phyloP scores from a whole-genome alignment of 768 basidiomycete species.

The Rhizopogon vinicolor region DNA sequence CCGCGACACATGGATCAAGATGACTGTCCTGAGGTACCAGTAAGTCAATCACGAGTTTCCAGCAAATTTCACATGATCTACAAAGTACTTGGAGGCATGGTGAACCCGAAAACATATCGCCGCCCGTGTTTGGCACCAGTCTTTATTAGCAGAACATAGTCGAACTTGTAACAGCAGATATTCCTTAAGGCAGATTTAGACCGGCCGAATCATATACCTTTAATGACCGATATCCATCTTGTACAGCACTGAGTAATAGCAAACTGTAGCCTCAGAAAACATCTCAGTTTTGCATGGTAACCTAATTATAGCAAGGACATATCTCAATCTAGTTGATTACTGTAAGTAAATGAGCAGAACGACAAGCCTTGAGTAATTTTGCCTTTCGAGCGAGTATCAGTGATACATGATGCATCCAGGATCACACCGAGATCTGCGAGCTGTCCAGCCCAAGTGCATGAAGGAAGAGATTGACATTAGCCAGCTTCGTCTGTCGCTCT shows the following conservation, averaged over 20 bases:
- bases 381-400: not conserved
- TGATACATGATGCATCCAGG: not conserved
- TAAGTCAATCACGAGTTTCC: conserved; percentile 17
- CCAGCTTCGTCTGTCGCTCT: conserved; percentile 70
- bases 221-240: not conserved
- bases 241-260: not conserved
- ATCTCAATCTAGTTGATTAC: not conserved
- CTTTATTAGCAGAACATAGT: conserved; percentile 84
- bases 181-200: not conserved
- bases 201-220: not conserved
- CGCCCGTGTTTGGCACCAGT: conserved; percentile 71
- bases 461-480: conserved; percentile 90
- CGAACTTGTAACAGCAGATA: conserved; percentile 44
- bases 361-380: conserved; percentile 1
- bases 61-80: not conserved
- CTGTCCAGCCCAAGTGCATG: conserved; percentile 72
- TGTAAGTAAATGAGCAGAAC: not conserved
- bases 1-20: too few relatives aligned
- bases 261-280: not conserved
- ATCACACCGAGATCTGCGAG: conserved; percentile 61
- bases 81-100: conserved; percentile 49
- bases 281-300: too few relatives aligned
- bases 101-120: conserved; percentile 29
- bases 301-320: not conserved
- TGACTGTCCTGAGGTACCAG: conserved; percentile 75